phyloP scores from a whole-genome alignment of 129 eudicot genomes.

The Chrysanthemum makinoi region DNA sequence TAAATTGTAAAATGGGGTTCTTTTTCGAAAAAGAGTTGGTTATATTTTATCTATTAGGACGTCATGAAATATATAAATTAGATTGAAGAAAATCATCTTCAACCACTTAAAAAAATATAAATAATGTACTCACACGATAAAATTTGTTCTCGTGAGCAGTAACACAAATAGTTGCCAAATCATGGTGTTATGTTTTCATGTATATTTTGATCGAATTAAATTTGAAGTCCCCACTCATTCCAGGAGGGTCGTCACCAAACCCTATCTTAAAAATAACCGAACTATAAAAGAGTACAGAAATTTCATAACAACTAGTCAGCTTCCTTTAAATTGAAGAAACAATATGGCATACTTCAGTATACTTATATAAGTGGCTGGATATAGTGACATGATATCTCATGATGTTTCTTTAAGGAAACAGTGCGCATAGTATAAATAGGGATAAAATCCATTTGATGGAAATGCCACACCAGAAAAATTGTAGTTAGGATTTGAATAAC shows the following conservation, averaged over 20 bases:
- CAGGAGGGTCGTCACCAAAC: no score
- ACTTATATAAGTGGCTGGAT: background rate
- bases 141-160: constrained; percentile 24
- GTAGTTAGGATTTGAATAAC: constrained; percentile 31
- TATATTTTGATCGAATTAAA: background rate
- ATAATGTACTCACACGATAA: background rate
- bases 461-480: constrained; percentile 30
- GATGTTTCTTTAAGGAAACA: constrained; percentile 17
- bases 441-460: constrained; percentile 20
- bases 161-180: constrained; percentile 40
- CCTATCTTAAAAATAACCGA: no score
- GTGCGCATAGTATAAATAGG: background rate
- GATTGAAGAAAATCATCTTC: background rate
- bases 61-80: constrained; percentile 6
- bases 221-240: no score
- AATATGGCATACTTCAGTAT: background rate
- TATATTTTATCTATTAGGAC: background rate
- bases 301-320: no score
- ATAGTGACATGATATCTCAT: background rate
- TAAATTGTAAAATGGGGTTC: background rate
- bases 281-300: no score
- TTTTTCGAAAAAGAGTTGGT: background rate
- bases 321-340: no score
- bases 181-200: constrained; percentile 32
- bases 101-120: background rate